Base-by-base conservation (phyloP, 305 asterid species). In the Plantago coronopus region DNA sequence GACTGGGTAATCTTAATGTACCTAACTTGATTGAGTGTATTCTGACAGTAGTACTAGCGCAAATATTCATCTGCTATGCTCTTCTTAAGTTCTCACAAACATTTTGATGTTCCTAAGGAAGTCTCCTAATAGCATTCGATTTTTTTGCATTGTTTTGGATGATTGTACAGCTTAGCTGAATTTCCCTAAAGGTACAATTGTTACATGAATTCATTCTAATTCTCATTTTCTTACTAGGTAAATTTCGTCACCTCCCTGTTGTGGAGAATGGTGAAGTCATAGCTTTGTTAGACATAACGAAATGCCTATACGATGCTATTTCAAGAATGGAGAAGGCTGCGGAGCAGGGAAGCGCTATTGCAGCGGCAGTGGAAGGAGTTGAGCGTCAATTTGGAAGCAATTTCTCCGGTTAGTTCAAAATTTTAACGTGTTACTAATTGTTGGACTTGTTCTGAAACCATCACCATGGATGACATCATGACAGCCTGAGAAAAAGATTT, bases 261-360 rank as follows among this genome's bases (percentile, higher is more conserved):
- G 98, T 93, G 74, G 98, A 93, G 82, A 85, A 89, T 78, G 95
- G 97, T 67, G 98, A 93, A 85, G 97, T 93, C 74, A 87, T 93
- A 62, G 98, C 97, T 6, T 59, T 89, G 74, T 66, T 93, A 76
- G 98, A 93, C 76, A 87, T 93, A 53, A 89, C 98, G 63, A 89
- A 87, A 77, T 89, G 98, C 73, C 95, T 89, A 56, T 93, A 84
- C 82, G 97, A 93, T 79, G 96, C 98, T 60, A 93, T 93, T 76
- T 84, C 91, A 62, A 85, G 95, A 88, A 84, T 89, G 97, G 97
- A 93, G 83, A 93, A 93, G 71, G 96, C 98, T 42, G 96, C 96
- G 42, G 98, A 93, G 82, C 96, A 87, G 73, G 97, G 98, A 62
- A 93, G 88, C 73, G 98, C 96, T 48, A 83, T 93, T 71, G 97